Evolutionary conservation across 108 stramenopile species (phyloP).

Genomic region (Skeletonema costatum): DNA sequence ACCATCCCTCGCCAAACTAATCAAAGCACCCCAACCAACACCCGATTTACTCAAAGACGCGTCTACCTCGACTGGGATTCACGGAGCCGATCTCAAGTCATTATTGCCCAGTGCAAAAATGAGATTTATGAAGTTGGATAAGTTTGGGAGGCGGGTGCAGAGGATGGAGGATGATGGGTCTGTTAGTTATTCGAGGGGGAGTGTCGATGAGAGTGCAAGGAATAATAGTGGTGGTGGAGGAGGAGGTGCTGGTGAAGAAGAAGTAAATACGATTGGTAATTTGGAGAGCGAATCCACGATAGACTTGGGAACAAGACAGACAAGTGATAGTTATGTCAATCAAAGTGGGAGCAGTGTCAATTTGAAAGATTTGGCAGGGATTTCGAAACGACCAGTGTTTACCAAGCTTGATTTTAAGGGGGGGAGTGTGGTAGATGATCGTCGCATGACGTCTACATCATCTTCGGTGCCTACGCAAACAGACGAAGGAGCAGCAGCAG

Average conservation of each 20-base stretch:
- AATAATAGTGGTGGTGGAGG: not conserved
- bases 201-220: not conserved
- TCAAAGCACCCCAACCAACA: not conserved
- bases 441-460: not conserved
- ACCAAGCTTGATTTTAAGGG: constrained; percentile 40
- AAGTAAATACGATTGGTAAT: not conserved
- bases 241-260: not conserved
- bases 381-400: constrained; percentile 19
- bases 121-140: constrained; percentile 11
- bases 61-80: not conserved
- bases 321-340: not conserved
- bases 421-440: constrained; percentile 27
- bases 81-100: constrained; percentile 5
- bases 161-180: constrained; percentile 28
- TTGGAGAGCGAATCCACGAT: not conserved
- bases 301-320: not conserved
- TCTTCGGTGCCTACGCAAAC: not conserved
- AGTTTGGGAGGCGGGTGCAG: constrained; percentile 11
- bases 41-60: not conserved
- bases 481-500: not conserved
- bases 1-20: not conserved
- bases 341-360: not conserved
- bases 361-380: constrained; percentile 12
- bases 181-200: not conserved
- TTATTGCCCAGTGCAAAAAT: constrained; percentile 23